Evolutionary conservation across 371 early-diverging fungal genomes (phyloP).

Genomic region (Rhizomucor pusillus): DNA sequence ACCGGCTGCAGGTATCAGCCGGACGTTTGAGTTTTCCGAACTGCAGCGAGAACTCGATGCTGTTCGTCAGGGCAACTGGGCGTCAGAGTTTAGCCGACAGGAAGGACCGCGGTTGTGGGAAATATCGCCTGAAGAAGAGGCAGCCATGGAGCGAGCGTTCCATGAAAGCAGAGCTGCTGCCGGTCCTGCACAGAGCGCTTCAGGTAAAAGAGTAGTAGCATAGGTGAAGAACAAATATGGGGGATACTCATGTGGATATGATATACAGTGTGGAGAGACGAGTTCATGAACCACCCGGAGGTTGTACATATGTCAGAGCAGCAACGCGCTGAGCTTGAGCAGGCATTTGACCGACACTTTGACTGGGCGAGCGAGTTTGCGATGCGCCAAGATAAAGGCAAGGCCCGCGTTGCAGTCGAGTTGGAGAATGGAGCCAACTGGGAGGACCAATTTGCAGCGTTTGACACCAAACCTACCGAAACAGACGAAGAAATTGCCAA

Average conservation of each 20-base stretch:
- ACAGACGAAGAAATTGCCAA: conserved; percentile 49
- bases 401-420: conserved; percentile 39
- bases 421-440: conserved; percentile 43
- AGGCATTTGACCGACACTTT: conserved; percentile 63
- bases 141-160: conserved; percentile 61
- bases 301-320: conserved; percentile 35
- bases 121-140: conserved; percentile 55
- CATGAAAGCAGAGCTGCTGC: conserved; percentile 42
- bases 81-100: conserved; percentile 50
- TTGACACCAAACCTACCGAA: conserved; percentile 36
- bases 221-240: background rate
- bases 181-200: conserved; percentile 26
- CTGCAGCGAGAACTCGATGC: conserved; percentile 51
- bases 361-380: conserved; percentile 64
- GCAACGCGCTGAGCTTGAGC: conserved; percentile 60
- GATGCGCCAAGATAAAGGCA: conserved; percentile 52
- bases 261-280: conserved; percentile 53
- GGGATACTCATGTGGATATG: background rate
- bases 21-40: conserved; percentile 51
- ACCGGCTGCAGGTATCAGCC: conserved; percentile 12
- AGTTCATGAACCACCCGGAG: conserved; percentile 60
- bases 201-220: no score
- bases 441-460: conserved; percentile 73
- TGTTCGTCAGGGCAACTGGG: conserved; percentile 52
- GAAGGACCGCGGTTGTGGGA: conserved; percentile 54